These are phyloP conservation scores for Lasiodiplodia citricola DNA, from an alignment of 2,329 filamentous ascomycete genomes.

Conservation along the genomic window DNA sequence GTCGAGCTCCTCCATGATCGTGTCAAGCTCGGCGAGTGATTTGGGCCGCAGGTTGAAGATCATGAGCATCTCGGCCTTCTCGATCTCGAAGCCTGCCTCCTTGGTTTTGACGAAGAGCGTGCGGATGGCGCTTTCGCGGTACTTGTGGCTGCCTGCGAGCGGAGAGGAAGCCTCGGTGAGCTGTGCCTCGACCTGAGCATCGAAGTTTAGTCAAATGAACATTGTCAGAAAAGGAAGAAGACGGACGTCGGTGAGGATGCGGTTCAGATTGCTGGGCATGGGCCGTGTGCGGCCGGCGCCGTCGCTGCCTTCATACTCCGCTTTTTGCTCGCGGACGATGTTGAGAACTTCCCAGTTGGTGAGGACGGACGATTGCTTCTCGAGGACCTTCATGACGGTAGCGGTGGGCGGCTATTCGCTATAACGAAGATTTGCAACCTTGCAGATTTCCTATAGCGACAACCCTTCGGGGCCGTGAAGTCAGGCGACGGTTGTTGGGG, in stretches of 20 bases:
- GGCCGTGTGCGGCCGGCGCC: conserved; percentile 34
- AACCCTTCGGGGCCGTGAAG: background rate
- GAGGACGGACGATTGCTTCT: conserved; percentile 71
- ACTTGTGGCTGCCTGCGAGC: conserved; percentile 29
- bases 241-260: conserved; percentile 69
- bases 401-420: background rate
- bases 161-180: conserved; percentile 42
- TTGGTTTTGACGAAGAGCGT: conserved; percentile 37
- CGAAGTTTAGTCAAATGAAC: background rate
- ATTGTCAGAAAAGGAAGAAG: conserved; percentile 5
- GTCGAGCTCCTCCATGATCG: conserved; percentile 44
- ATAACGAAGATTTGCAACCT: background rate
- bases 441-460: background rate
- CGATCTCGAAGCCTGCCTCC: conserved; percentile 31
- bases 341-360: conserved; percentile 75
- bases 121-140: conserved; percentile 37
- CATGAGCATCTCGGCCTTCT: conserved; percentile 47
- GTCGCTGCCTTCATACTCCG: conserved; percentile 41
- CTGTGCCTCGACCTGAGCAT: conserved; percentile 53
- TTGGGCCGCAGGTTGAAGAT: conserved; percentile 43
- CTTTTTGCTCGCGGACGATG: conserved; percentile 41
- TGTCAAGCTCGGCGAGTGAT: conserved; percentile 39
- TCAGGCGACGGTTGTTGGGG: background rate
- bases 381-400: conserved; percentile 62
- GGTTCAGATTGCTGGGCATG: conserved; percentile 60